These are phyloP conservation scores for Capsicum rhomboideum DNA, from an alignment of 257 asterid species.

Conservation along the genomic window DNA sequence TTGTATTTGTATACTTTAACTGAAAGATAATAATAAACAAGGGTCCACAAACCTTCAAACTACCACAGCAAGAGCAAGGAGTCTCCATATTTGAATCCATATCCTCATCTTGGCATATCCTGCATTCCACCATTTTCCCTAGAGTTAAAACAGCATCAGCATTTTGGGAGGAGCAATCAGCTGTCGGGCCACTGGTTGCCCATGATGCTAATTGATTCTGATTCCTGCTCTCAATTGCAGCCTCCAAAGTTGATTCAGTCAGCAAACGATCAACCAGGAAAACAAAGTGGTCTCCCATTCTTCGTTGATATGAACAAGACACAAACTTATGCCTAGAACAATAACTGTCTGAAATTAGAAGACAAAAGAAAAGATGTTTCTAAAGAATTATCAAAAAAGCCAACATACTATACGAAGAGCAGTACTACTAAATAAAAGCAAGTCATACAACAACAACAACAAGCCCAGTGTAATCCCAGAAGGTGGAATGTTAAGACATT, in stretches of 20 bases:
- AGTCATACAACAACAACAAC: too few relatives aligned
- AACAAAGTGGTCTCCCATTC: conserved; percentile 95
- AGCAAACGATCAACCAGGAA: conserved; percentile 93
- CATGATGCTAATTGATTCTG: conserved; percentile 24
- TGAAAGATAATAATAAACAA: background rate
- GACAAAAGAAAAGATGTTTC: background rate
- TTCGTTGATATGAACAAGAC: background rate
- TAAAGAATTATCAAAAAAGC: background rate
- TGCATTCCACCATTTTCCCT: conserved; percentile 72
- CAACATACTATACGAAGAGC: background rate
- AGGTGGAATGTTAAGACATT: too few relatives aligned
- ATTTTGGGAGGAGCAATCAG: conserved; percentile 29
- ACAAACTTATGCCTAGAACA: background rate
- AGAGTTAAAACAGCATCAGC: conserved; percentile 37
- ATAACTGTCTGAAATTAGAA: background rate
- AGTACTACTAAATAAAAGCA: background rate
- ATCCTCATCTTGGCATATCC: conserved; percentile 97
- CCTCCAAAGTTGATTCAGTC: conserved; percentile 92
- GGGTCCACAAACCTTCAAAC: conserved; percentile 63
- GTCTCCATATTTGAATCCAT: conserved; percentile 77
- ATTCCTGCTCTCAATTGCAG: conserved; percentile 74
- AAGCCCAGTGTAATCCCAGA: too few relatives aligned
- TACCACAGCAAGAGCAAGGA: conserved; percentile 95
- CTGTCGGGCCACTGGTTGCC: conserved; percentile 16
- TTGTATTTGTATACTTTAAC: background rate